Conservation (phyloP, 352 stramenopile species). For the Chloridella minuta region DNA sequence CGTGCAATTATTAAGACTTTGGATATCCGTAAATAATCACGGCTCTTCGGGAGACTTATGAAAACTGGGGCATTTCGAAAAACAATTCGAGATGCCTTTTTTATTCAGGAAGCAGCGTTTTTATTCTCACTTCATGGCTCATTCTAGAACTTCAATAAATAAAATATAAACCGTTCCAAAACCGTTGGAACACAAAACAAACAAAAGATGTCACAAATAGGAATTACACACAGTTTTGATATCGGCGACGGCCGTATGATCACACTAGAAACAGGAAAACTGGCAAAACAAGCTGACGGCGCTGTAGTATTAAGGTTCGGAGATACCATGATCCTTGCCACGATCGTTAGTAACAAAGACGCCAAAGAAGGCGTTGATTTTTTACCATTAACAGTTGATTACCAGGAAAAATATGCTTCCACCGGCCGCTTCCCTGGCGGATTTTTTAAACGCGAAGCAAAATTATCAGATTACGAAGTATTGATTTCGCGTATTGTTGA, state of each 20-base stretch:
- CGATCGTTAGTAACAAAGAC: neutral
- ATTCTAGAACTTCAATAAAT: no score
- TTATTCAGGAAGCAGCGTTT: neutral
- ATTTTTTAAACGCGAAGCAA: neutral
- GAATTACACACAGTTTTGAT: neutral
- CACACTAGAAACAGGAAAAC: neutral
- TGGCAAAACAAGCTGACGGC: neutral
- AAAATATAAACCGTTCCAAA: neutral
- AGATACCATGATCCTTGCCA: neutral
- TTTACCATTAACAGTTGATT: neutral
- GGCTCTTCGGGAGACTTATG: neutral
- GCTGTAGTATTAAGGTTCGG: neutral
- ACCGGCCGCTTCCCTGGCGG: neutral
- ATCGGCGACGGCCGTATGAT: neutral
- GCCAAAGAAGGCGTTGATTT: neutral
- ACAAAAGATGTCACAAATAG: neutral
- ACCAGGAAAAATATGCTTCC: neutral
- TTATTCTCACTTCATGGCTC: no score
- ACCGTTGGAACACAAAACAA: neutral
- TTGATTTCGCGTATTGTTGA: neutral
- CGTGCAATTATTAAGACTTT: neutral
- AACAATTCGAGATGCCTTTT: neutral
- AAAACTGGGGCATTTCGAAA: neutral
- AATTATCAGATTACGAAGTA: neutral
- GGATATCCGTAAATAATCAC: neutral